Evolutionary conservation across 306 rosid genomes (phyloP).

Genomic region (Oxytropis ochrocephala): DNA sequence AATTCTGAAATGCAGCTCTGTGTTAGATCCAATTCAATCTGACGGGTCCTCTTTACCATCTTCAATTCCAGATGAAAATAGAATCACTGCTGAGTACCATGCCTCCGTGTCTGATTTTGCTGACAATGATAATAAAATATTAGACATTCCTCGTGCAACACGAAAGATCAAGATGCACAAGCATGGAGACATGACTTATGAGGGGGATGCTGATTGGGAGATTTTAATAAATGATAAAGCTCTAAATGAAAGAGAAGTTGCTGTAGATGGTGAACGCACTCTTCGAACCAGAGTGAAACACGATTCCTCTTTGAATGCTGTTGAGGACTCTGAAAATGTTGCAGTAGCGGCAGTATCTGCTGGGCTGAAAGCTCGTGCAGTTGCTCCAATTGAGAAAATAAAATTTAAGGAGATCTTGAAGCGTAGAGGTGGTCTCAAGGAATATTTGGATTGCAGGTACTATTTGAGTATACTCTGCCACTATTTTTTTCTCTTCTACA

Average conservation of each 20-base stretch:
- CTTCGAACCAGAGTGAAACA: constrained; percentile 45
- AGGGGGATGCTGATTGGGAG: constrained; percentile 98
- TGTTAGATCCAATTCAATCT: constrained; percentile 30
- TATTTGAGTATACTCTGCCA: constrained; percentile 5
- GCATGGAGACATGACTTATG: constrained; percentile 98
- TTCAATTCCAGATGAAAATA: constrained; percentile 53
- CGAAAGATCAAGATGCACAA: constrained; percentile 64
- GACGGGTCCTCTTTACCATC: constrained; percentile 42
- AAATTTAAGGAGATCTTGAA: constrained; percentile 89
- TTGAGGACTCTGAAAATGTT: constrained; percentile 62
- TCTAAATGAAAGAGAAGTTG: constrained; percentile 38
- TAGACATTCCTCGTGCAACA: constrained; percentile 36
- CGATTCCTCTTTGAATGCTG: constrained; percentile 49
- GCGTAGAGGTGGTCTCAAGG: constrained; percentile 97
- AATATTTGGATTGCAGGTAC: constrained; percentile 85
- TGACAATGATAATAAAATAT: constrained; percentile 44
- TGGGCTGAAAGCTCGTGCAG: constrained; percentile 84
- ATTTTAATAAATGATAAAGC: constrained; percentile 47
- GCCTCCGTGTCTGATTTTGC: constrained; percentile 44
- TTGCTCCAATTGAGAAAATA: constrained; percentile 82
- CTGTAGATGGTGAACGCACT: constrained; percentile 38
- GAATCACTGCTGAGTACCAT: constrained; percentile 45
- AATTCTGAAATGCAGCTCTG: constrained; percentile 31
- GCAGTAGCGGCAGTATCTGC: constrained; percentile 91
- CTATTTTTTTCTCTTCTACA: background rate